Evolutionary conservation across 495 filamentous ascomycete genomes (phyloP).

Genomic region (Jackrogersella multiformis): DNA sequence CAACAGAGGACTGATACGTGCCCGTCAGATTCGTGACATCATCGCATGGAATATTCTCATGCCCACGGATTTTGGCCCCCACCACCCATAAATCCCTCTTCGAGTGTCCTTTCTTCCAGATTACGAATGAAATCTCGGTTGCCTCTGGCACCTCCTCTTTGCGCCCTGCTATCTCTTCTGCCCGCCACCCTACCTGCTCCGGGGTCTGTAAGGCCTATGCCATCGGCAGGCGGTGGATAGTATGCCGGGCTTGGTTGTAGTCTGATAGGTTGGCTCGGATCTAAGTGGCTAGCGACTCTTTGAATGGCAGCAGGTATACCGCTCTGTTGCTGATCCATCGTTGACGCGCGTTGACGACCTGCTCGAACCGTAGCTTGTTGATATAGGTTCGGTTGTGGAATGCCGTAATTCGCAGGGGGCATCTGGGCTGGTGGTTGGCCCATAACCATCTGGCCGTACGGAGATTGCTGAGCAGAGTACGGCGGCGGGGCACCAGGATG

Average conservation of each 20-base stretch:
- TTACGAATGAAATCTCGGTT: slow-evolving; percentile 93
- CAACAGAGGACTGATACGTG: slow-evolving; percentile 2
- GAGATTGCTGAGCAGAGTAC: slow-evolving; percentile 76
- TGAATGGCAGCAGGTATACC: slow-evolving; percentile 94
- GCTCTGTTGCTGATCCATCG: slow-evolving; percentile 90
- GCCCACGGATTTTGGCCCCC: slow-evolving; percentile 61
- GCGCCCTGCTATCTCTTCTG: slow-evolving; percentile 79
- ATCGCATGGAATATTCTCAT: slow-evolving; percentile 43
- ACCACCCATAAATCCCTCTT: slow-evolving; percentile 75
- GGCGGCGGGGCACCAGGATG: slow-evolving; percentile 82
- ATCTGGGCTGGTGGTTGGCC: slow-evolving; percentile 70
- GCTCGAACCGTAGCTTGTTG: slow-evolving; percentile 84
- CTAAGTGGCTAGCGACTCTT: slow-evolving; percentile 94
- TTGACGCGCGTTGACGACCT: slow-evolving; percentile 89
- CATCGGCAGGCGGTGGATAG: slow-evolving; percentile 94
- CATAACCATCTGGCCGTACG: slow-evolving; percentile 82
- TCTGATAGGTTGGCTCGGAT: slow-evolving; percentile 93
- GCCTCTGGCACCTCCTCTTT: slow-evolving; percentile 64
- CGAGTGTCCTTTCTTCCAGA: slow-evolving; percentile 90
- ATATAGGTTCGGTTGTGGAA: slow-evolving; percentile 75
- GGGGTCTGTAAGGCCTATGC: slow-evolving; percentile 63
- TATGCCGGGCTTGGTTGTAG: slow-evolving; percentile 97
- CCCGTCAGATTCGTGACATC: slow-evolving; percentile 1
- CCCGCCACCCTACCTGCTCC: slow-evolving; percentile 71
- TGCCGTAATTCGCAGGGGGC: slow-evolving; percentile 71